Evolutionary conservation across 345 rosid genomes (phyloP).

Genomic region (Bruguiera sexangula): DNA sequence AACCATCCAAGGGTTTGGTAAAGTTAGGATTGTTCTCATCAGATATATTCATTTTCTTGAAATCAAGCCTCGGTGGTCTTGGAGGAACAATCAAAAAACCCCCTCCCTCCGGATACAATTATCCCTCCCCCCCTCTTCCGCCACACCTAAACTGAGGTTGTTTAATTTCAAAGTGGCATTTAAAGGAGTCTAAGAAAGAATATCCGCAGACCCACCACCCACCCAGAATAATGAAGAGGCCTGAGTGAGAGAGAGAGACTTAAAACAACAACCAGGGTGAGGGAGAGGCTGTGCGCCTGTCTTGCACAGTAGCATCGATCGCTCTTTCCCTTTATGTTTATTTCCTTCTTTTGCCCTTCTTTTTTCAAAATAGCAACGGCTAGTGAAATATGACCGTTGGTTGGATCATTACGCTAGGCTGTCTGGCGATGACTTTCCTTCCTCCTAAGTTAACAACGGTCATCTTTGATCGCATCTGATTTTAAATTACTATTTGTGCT

Average conservation of each 20-base stretch:
- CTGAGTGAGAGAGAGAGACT: too few species aligned
- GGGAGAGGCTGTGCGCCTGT: too few species aligned
- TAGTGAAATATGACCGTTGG: conserved; percentile 59
- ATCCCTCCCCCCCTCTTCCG: too few species aligned
- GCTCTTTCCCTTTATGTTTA: neutral
- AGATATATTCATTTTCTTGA: conserved; percentile 38
- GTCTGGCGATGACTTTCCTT: conserved; percentile 9
- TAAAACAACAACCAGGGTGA: too few species aligned
- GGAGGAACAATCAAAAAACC: neutral
- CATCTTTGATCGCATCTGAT: conserved; percentile 34
- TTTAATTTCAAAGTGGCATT: too few species aligned
- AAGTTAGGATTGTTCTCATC: conserved; percentile 45
- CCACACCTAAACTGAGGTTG: too few species aligned
- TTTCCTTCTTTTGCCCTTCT: conserved; percentile 9
- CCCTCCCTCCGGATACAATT: too few species aligned
- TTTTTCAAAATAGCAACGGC: conserved; percentile 52
- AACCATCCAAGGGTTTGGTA: conserved; percentile 25
- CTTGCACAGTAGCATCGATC: too few species aligned
- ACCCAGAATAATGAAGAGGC: too few species aligned
- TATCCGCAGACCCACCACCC: too few species aligned
- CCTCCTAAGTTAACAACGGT: conserved; percentile 45
- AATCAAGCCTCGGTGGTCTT: neutral
- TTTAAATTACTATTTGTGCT: conserved; percentile 9
- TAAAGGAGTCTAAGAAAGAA: too few species aligned
- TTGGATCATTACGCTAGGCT: conserved; percentile 21